phyloP scores from a whole-genome alignment of 2,329 filamentous ascomycete genomes.

The Thermoascus crustaceus region DNA sequence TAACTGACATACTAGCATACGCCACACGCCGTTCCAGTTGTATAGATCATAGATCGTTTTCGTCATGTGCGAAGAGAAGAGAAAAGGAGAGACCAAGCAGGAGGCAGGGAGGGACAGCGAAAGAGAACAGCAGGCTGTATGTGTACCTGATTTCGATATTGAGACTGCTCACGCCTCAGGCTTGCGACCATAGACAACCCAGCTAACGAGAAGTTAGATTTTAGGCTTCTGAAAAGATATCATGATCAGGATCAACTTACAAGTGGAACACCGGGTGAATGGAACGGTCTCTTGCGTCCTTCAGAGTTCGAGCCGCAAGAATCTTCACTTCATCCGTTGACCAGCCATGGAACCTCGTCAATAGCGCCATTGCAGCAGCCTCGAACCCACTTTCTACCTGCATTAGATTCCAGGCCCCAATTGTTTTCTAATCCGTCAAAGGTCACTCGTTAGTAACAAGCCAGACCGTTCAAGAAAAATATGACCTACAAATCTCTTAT shows the following conservation, averaged over 20 bases:
- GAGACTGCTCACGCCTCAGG: neutral
- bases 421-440: conserved; percentile 1
- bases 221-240: neutral
- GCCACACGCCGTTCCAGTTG: too few species aligned
- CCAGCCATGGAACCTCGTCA: conserved; percentile 1
- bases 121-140: too few species aligned
- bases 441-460: neutral
- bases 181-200: neutral
- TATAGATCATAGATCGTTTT: too few species aligned
- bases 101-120: too few species aligned
- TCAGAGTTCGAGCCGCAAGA: neutral
- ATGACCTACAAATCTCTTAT: neutral
- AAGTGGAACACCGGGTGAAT: conserved; percentile 2
- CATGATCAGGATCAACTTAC: conserved; percentile 2
- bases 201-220: neutral
- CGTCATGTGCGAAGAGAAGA: too few species aligned
- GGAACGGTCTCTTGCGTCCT: neutral
- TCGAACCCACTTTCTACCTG: neutral
- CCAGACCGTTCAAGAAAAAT: neutral
- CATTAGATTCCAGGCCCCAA: neutral
- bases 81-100: too few species aligned
- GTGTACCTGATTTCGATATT: neutral
- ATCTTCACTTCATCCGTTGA: neutral
- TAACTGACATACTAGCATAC: too few species aligned
- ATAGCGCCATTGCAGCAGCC: neutral